A percentile compares a stretch with the other conserved stretches of the same genome.
phyloP scores from a whole-genome alignment of 768 basidiomycete species.

The Symmetrospora coprosmae region DNA sequence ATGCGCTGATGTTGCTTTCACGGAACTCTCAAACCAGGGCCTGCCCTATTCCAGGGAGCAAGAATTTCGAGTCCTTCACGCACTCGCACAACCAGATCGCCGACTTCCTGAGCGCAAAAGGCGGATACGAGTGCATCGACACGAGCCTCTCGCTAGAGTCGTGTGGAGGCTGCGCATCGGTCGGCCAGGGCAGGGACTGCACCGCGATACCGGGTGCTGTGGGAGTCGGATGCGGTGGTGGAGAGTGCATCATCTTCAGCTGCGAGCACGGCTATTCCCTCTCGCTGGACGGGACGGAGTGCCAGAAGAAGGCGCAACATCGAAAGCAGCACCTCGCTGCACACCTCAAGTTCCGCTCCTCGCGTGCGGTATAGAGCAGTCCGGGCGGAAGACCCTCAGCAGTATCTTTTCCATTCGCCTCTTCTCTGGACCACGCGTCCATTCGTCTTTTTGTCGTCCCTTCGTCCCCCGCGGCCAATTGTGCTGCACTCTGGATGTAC shows the following conservation, averaged over 20 bases:
- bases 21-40: too few species aligned
- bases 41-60: slow-evolving; percentile 8
- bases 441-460: too few species aligned
- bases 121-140: slow-evolving; percentile 43
- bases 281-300: neutral
- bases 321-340: neutral
- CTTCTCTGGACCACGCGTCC: too few species aligned
- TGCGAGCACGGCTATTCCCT: slow-evolving; percentile 9
- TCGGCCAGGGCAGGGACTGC: slow-evolving; percentile 58
- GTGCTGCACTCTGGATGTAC: too few species aligned
- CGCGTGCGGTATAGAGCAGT: too few species aligned
- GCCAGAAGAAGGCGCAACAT: neutral
- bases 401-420: too few species aligned
- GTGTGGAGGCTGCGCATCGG: slow-evolving; percentile 60
- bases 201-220: slow-evolving; percentile 48
- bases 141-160: slow-evolving; percentile 50
- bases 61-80: neutral
- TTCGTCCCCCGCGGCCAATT: too few species aligned
- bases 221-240: slow-evolving; percentile 25
- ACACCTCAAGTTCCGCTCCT: too few species aligned
- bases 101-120: slow-evolving; percentile 16
- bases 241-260: slow-evolving; percentile 20
- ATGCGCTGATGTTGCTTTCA: too few species aligned
- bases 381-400: too few species aligned
- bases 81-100: neutral